phyloP scores from a whole-genome alignment of 2,329 filamentous ascomycete species.

The Fusarium musae region DNA sequence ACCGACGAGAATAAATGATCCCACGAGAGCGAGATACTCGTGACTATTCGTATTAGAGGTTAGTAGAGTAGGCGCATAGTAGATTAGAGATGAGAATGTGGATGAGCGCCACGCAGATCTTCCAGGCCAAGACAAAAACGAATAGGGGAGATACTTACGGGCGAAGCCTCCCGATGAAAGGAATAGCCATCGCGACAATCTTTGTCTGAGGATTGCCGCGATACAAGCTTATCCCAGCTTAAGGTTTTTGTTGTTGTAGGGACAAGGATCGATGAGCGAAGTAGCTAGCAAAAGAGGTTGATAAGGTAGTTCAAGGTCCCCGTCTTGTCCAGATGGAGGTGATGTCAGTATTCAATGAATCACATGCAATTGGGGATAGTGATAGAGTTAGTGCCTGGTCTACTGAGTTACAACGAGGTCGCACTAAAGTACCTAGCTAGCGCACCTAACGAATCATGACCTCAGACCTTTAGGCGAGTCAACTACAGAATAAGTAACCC shows the following conservation, averaged over 20 bases:
- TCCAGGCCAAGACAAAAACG: neutral
- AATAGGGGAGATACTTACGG: constrained; percentile 53
- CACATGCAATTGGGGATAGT: constrained; percentile 42
- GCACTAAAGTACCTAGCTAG: constrained; percentile 19
- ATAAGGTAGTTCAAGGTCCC: neutral
- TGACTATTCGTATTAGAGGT: constrained; percentile 59
- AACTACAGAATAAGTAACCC: neutral
- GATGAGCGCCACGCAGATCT: constrained; percentile 9
- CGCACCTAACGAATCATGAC: constrained; percentile 31
- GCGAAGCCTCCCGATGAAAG: constrained; percentile 64
- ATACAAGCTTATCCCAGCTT: constrained; percentile 7
- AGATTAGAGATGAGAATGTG: neutral
- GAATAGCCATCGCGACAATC: constrained; percentile 59
- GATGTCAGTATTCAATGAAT: constrained; percentile 34
- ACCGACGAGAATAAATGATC: constrained; percentile 83
- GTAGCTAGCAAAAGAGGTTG: constrained; percentile 1
- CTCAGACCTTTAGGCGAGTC: constrained; percentile 33
- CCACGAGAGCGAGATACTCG: constrained; percentile 88
- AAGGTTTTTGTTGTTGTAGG: constrained; percentile 10
- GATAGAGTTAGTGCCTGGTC: neutral
- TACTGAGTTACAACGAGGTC: neutral
- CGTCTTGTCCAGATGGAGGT: constrained; percentile 20
- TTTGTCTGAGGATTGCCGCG: constrained; percentile 3
- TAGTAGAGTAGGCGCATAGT: constrained; percentile 24
- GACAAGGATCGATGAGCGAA: constrained; percentile 15